Conservation (phyloP, 306 rosid genomes). For the Quercus variabilis region DNA sequence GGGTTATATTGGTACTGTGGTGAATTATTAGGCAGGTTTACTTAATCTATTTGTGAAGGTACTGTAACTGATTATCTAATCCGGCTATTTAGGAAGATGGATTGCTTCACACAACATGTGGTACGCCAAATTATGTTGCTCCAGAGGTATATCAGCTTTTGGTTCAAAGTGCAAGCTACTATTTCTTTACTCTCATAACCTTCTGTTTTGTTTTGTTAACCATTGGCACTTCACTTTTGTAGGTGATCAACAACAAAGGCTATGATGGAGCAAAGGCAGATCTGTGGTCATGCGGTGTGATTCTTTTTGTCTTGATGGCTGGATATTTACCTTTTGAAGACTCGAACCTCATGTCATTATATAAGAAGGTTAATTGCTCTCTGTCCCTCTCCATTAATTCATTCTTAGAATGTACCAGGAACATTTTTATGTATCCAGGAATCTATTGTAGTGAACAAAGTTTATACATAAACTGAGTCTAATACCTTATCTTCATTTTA, state of each 20-base stretch:
- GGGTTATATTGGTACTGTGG: not conserved
- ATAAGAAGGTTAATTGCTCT: constrained; percentile 60
- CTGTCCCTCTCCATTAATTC: not conserved
- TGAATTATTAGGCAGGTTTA: not conserved
- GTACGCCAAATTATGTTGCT: constrained; percentile 97
- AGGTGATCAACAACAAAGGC: constrained; percentile 92
- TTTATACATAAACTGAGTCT: not conserved
- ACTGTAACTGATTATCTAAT: constrained; percentile 10
- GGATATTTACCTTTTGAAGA: constrained; percentile 97
- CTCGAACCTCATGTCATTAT: constrained; percentile 68
- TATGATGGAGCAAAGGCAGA: constrained; percentile 93
- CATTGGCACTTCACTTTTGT: constrained; percentile 29
- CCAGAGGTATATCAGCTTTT: constrained; percentile 71
- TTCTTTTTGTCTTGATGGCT: constrained; percentile 90
- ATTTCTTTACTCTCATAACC: constrained; percentile 7
- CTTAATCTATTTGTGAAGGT: not conserved
- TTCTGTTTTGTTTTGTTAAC: not conserved
- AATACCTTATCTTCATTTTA: not conserved
- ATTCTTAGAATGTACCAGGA: not conserved
- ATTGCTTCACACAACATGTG: constrained; percentile 92
- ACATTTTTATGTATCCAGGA: not conserved
- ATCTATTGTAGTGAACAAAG: not conserved
- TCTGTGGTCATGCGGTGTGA: constrained; percentile 96
- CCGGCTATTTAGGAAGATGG: constrained; percentile 68
- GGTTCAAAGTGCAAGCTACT: not conserved